Percentiles rank a stretch among this genome's conserved stretches.
Evolutionary conservation across 352 stramenopile genomes (phyloP).

Genomic region (Pythium dissotocum): DNA sequence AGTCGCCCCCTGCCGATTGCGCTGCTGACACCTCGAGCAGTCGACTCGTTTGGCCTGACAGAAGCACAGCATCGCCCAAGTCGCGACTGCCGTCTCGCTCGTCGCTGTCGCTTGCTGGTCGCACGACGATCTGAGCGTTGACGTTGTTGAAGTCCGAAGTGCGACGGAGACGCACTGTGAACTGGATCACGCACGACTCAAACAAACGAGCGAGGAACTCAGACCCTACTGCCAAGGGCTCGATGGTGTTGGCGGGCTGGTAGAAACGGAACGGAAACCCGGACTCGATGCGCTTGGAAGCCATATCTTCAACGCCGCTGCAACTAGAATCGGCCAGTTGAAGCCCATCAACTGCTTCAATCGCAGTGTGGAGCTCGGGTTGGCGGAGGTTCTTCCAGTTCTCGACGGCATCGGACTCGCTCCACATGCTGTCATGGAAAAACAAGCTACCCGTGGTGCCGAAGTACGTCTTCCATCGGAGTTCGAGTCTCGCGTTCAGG

Average conservation of each 20-base stretch:
- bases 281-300: neutral
- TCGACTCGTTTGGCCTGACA: slow-evolving; percentile 12
- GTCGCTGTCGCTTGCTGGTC: slow-evolving; percentile 5
- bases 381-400: slow-evolving; percentile 7
- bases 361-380: slow-evolving; percentile 5
- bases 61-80: slow-evolving; percentile 3
- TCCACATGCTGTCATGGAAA: slow-evolving; percentile 27
- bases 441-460: slow-evolving; percentile 19
- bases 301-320: neutral
- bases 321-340: neutral
- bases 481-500: slow-evolving; percentile 14
- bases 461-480: slow-evolving; percentile 34
- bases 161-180: slow-evolving; percentile 5
- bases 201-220: slow-evolving; percentile 17
- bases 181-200: slow-evolving; percentile 15
- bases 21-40: slow-evolving; percentile 8
- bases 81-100: neutral
- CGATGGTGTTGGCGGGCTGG: neutral
- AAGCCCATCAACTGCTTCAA: slow-evolving; percentile 8
- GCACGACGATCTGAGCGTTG: slow-evolving; percentile 13
- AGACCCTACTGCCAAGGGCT: neutral
- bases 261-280: slow-evolving; percentile 31
- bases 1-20: neutral
- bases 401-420: neutral
- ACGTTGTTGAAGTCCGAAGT: neutral